Percentiles rank a stretch among this genome's conserved stretches.
Evolutionary conservation across 2,329 filamentous ascomycete genomes (phyloP).

Genomic region (Cordyceps militaris): DNA sequence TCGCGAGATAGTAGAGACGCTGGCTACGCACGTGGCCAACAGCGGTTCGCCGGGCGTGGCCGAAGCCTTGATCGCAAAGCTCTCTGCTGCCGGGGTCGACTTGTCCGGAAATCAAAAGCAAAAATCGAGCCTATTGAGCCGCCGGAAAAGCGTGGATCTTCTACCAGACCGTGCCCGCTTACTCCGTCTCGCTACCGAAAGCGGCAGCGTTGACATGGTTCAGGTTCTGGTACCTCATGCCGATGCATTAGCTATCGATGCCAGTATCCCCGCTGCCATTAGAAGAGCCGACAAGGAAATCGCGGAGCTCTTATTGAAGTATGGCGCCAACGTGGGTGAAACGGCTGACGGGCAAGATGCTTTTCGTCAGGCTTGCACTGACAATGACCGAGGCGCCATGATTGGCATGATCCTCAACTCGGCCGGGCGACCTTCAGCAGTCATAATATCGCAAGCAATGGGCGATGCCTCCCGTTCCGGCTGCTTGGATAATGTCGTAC

Average conservation of each 20-base stretch:
- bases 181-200: constrained; percentile 43
- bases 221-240: constrained; percentile 47
- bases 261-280: constrained; percentile 42
- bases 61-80: constrained; percentile 46
- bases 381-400: constrained; percentile 38
- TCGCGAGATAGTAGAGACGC: constrained; percentile 44
- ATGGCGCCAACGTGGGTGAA: constrained; percentile 43
- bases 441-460: constrained; percentile 43
- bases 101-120: constrained; percentile 42
- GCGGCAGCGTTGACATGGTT: constrained; percentile 45
- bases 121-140: constrained; percentile 39
- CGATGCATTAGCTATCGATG: constrained; percentile 43
- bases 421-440: constrained; percentile 36
- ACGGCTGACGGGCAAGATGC: constrained; percentile 44
- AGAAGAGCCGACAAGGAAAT: constrained; percentile 35
- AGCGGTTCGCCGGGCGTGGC: constrained; percentile 46
- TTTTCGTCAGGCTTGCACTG: constrained; percentile 44
- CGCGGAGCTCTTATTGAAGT: constrained; percentile 40
- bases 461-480: constrained; percentile 43
- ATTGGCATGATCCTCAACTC: constrained; percentile 43
- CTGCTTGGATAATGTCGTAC: constrained; percentile 42
- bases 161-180: constrained; percentile 43
- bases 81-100: constrained; percentile 43
- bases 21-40: constrained; percentile 42
- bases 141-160: constrained; percentile 43